phyloP scores from a whole-genome alignment of 2,329 filamentous ascomycete genomes.

The Geosmithia flava region DNA sequence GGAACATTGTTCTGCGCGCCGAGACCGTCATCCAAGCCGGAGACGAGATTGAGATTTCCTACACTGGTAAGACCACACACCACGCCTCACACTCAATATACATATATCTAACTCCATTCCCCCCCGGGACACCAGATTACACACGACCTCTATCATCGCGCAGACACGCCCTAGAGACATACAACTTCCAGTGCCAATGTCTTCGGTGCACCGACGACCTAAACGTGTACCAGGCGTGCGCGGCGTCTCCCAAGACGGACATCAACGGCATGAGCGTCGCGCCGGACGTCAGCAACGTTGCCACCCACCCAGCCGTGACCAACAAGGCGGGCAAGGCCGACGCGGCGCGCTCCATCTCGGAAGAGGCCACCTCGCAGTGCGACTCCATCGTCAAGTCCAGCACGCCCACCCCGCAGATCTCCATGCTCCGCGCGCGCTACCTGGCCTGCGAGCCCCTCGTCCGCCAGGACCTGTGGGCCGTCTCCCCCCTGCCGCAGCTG shows the following conservation, averaged over 20 bases:
- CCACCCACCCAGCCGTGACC: constrained; percentile 12
- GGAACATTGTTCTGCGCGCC: constrained; percentile 37
- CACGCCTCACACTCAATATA: neutral
- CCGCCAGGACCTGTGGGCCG: constrained; percentile 26
- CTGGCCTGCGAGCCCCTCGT: constrained; percentile 11
- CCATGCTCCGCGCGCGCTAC: constrained; percentile 7
- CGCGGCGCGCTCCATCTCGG: neutral
- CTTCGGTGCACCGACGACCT: constrained; percentile 35
- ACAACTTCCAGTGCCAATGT: constrained; percentile 41
- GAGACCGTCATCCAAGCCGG: constrained; percentile 32
- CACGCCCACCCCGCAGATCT: neutral
- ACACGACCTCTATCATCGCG: constrained; percentile 30
- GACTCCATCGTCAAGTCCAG: neutral
- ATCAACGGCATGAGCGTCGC: constrained; percentile 33
- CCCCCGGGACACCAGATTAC: constrained; percentile 31
- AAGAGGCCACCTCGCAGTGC: neutral
- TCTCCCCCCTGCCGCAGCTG: constrained; percentile 33
- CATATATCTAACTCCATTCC: neutral
- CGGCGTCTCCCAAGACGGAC: constrained; percentile 22
- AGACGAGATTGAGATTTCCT: constrained; percentile 49
- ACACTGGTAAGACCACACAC: constrained; percentile 32
- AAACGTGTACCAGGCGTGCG: constrained; percentile 40
- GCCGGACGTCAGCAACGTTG: constrained; percentile 20
- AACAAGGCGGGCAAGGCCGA: constrained; percentile 14
- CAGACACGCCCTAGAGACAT: constrained; percentile 28